A percentile compares a stretch with the other conserved stretches of the same genome.
These are phyloP conservation scores for Phytophthora crassamura DNA, from an alignment of 352 stramenopile species.

Conservation along the genomic window DNA sequence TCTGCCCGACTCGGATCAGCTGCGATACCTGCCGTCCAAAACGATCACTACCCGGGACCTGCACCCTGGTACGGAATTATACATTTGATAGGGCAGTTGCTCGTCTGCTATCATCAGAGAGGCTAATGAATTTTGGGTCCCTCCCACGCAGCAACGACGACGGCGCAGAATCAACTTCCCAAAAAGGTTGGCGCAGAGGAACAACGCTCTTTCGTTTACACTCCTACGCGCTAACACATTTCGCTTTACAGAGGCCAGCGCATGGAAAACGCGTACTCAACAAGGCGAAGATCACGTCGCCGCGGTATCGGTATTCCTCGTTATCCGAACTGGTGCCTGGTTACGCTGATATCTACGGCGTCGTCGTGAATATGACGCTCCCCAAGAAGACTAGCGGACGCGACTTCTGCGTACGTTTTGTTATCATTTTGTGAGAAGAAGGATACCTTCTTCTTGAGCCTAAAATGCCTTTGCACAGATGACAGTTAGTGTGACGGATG, in stretches of 20 bases:
- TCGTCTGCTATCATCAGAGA: too few relatives aligned
- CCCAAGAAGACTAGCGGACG: slow-evolving; percentile 63
- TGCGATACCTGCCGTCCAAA: slow-evolving; percentile 56
- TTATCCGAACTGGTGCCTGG: slow-evolving; percentile 65
- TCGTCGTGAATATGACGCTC: slow-evolving; percentile 78
- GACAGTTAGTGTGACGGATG: slow-evolving; percentile 71
- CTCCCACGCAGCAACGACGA: too few relatives aligned
- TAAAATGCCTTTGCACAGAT: slow-evolving; percentile 63
- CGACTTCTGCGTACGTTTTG: slow-evolving; percentile 69
- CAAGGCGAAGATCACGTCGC: slow-evolving; percentile 29
- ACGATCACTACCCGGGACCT: slow-evolving; percentile 52
- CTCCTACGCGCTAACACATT: background rate
- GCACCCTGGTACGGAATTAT: slow-evolving; percentile 27
- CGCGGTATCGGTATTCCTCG: slow-evolving; percentile 66
- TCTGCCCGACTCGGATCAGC: slow-evolving; percentile 61
- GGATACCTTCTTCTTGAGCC: too few relatives aligned
- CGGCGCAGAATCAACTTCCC: slow-evolving; percentile 5
- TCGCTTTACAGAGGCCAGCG: slow-evolving; percentile 15
- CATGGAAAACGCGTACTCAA: slow-evolving; percentile 62
- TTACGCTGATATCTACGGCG: slow-evolving; percentile 68
- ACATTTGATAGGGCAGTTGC: too few relatives aligned
- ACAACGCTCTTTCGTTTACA: too few relatives aligned
- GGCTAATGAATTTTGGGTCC: background rate
- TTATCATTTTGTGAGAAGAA: background rate
- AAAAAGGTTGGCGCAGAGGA: slow-evolving; percentile 10